Percentiles rank a stretch among this genome's conserved stretches.
Conservation (phyloP, 805 yeast species). For the Wickerhamomyces bisporus region DNA sequence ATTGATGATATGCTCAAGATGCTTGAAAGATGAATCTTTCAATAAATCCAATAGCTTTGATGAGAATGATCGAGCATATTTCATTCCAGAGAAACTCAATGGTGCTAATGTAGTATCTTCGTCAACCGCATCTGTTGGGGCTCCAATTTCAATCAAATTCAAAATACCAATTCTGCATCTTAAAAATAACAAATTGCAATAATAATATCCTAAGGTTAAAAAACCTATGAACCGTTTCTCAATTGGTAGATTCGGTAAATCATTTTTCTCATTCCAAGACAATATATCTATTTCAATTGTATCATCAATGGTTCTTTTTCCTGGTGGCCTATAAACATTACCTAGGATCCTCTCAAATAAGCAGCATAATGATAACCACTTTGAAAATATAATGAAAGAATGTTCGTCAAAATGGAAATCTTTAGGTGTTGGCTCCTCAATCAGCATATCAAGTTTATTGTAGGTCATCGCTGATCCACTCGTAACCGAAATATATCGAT, state of each 20-base stretch:
- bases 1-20: conserved; percentile 6
- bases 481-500: conserved; percentile 6
- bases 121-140: not conserved
- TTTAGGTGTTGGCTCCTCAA: conserved; percentile 5
- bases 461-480: conserved; percentile 8
- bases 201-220: conserved; percentile 1
- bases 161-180: conserved; percentile 8
- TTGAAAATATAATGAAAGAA: conserved; percentile 4
- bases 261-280: conserved; percentile 2
- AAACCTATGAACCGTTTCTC: not conserved
- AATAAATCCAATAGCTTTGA: not conserved
- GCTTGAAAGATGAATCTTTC: not conserved
- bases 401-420: conserved; percentile 4
- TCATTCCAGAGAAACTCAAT: conserved; percentile 7
- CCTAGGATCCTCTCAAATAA: conserved; percentile 7
- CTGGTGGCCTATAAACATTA: conserved; percentile 9
- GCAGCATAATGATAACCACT: conserved; percentile 4
- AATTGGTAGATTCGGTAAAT: not conserved
- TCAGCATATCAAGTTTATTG: conserved; percentile 4
- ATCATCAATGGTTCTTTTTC: conserved; percentile 5
- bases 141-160: conserved; percentile 5
- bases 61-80: conserved; percentile 3
- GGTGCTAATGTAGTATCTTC: conserved; percentile 2
- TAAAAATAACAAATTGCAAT: conserved; percentile 5
- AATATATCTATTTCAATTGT: conserved; percentile 6